Evolutionary conservation across 306 rosid species (phyloP).

Genomic region (Urtica urens): DNA sequence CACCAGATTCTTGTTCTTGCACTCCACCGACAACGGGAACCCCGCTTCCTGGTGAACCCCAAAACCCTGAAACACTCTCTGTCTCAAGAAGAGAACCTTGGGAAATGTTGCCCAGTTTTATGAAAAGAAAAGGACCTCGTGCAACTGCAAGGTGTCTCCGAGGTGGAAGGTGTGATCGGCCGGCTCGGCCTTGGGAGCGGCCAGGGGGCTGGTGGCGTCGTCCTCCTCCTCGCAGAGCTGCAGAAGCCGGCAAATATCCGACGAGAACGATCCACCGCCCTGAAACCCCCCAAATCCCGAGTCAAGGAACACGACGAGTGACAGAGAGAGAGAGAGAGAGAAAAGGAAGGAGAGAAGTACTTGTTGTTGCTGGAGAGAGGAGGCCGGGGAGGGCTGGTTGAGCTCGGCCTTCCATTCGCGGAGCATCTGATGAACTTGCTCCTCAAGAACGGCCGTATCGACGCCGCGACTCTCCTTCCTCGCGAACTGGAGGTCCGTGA

Average conservation of each 20-base stretch:
- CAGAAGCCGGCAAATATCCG: constrained; percentile 78
- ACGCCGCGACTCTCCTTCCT: constrained; percentile 91
- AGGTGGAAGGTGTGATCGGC: constrained; percentile 53
- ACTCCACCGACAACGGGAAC: constrained; percentile 47
- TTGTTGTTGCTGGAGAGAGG: constrained; percentile 69
- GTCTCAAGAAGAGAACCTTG: constrained; percentile 13
- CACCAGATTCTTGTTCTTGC: constrained; percentile 57
- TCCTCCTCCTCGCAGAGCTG: constrained; percentile 98
- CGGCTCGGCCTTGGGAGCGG: constrained; percentile 75
- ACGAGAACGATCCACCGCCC: constrained; percentile 98
- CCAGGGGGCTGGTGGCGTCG: constrained; percentile 93
- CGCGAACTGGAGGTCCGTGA: constrained; percentile 79
- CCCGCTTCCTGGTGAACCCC: constrained; percentile 47
- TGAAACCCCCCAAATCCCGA: constrained; percentile 37
- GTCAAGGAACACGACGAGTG: too few species aligned
- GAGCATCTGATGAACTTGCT: constrained; percentile 97
- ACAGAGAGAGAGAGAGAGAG: constrained; percentile 8
- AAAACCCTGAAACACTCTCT: constrained; percentile 37
- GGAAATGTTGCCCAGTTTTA: constrained; percentile 3
- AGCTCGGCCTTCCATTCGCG: constrained; percentile 99
- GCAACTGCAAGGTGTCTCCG: constrained; percentile 45
- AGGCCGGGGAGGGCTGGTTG: constrained; percentile 88
- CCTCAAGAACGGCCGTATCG: constrained; percentile 76
- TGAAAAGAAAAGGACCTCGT: constrained; percentile 40
- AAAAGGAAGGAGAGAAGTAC: constrained; percentile 6